These are phyloP conservation scores for Tagetes erecta DNA, from an alignment of 129 eudicot genomes.

Conservation along the genomic window DNA sequence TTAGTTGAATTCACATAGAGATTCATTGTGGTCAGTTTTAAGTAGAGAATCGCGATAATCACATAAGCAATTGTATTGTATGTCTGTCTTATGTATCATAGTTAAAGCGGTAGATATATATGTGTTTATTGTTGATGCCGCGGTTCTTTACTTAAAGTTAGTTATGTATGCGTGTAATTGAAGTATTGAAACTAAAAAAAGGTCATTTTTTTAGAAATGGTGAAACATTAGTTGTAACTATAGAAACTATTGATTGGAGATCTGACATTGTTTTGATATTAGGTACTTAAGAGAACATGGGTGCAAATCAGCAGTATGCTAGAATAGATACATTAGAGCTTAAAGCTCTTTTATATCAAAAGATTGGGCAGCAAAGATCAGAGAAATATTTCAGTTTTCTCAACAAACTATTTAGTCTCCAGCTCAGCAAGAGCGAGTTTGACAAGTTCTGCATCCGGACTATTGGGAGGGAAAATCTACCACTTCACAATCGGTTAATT, in stretches of 20 bases:
- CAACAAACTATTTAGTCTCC: slow-evolving; percentile 43
- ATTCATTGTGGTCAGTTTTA: background rate
- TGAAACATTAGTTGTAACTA: background rate
- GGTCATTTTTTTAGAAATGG: background rate
- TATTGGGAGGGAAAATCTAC: slow-evolving; percentile 74
- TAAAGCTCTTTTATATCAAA: slow-evolving; percentile 50
- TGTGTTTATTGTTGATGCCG: background rate
- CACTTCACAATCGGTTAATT: slow-evolving; percentile 71
- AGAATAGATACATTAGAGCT: slow-evolving; percentile 61
- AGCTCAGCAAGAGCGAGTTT: slow-evolving; percentile 58
- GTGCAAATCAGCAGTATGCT: slow-evolving; percentile 57
- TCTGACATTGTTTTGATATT: slow-evolving; percentile 31
- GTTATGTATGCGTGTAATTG: background rate
- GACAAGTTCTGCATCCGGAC: slow-evolving; percentile 53
- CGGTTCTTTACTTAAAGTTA: background rate
- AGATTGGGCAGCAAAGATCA: slow-evolving; percentile 65
- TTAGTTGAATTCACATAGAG: slow-evolving; percentile 23
- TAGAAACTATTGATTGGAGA: slow-evolving; percentile 18
- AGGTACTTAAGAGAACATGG: slow-evolving; percentile 49
- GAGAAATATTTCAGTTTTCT: slow-evolving; percentile 71
- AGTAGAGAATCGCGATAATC: background rate
- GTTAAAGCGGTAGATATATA: background rate
- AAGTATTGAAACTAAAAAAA: background rate
- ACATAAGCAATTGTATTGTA: background rate
- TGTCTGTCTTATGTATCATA: background rate